A percentile compares a stretch with the other conserved stretches of the same genome.
phyloP scores from a whole-genome alignment of 176 grass and related monocot species.

The Triticum timopheevii region DNA sequence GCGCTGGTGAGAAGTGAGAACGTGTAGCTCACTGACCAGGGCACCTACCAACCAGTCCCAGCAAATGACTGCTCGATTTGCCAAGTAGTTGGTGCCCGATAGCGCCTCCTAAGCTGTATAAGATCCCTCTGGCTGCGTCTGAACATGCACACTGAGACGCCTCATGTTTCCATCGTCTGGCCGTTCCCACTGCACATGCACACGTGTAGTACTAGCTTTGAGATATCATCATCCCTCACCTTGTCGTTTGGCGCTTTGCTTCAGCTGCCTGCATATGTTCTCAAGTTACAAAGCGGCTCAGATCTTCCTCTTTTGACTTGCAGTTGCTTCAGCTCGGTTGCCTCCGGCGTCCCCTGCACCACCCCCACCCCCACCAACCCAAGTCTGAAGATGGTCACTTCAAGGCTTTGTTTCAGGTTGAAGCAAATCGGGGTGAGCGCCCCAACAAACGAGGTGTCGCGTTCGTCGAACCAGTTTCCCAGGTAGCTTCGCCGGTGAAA shows the following conservation, averaged over 20 bases:
- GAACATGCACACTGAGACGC: not conserved
- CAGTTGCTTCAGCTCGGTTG: conserved; percentile 1
- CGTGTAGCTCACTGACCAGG: not conserved
- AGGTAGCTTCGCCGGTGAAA: not conserved
- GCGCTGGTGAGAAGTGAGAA: conserved; percentile 26
- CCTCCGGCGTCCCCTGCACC: too few species aligned
- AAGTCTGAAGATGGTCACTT: not conserved
- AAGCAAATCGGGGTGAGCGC: not conserved
- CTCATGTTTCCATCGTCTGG: not conserved
- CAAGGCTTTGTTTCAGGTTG: conserved; percentile 12
- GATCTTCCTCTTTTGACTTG: conserved; percentile 1
- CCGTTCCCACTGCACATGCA: not conserved
- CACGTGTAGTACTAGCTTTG: not conserved
- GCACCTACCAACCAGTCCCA: not conserved
- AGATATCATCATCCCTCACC: not conserved
- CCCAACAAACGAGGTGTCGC: too few species aligned
- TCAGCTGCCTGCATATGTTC: not conserved
- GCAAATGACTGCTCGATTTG: not conserved
- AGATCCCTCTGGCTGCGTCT: conserved; percentile 6
- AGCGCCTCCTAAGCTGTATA: not conserved
- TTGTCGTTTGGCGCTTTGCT: not conserved
- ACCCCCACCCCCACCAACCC: not conserved
- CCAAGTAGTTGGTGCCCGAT: not conserved
- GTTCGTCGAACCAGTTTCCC: not conserved
- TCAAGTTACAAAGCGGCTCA: not conserved